Percentiles rank a stretch among this genome's conserved stretches.
Evolutionary conservation across 352 stramenopile genomes (phyloP).

Genomic region (Phytophthora parvispora): DNA sequence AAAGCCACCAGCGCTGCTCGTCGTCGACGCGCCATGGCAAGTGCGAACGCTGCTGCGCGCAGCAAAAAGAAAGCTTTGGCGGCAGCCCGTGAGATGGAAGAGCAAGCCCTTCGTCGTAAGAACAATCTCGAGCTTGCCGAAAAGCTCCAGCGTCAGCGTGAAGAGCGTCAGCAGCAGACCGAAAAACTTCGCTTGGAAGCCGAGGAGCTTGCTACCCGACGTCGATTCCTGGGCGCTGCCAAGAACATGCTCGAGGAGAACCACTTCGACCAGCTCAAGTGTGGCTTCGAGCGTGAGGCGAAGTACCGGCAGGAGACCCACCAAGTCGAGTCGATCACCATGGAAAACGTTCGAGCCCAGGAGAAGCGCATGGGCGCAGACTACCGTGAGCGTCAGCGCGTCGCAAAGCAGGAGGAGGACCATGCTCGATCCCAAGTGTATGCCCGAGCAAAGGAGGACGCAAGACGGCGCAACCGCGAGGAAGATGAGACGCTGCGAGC

Average conservation of each 20-base stretch:
- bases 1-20: conserved; percentile 86
- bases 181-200: conserved; percentile 64
- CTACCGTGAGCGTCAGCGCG: conserved; percentile 35
- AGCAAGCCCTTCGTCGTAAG: conserved; percentile 65
- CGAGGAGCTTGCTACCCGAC: conserved; percentile 76
- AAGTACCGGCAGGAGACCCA: conserved; percentile 57
- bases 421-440: conserved; percentile 29
- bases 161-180: conserved; percentile 56
- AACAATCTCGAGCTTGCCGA: conserved; percentile 82
- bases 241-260: conserved; percentile 88
- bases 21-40: conserved; percentile 71
- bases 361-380: conserved; percentile 55
- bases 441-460: conserved; percentile 48
- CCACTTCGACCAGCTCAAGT: conserved; percentile 81
- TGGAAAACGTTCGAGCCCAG: conserved; percentile 53
- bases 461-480: conserved; percentile 45
- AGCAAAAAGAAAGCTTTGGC: conserved; percentile 67
- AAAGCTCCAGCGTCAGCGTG: conserved; percentile 72
- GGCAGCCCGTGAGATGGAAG: conserved; percentile 59
- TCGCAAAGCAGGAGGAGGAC: conserved; percentile 26
- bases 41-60: conserved; percentile 63
- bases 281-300: conserved; percentile 70
- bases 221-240: conserved; percentile 87
- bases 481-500: conserved; percentile 70
- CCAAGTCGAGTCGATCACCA: conserved; percentile 51